Conservation (phyloP, 139 green algal genomes). For the Chlorella vulgaris region DNA sequence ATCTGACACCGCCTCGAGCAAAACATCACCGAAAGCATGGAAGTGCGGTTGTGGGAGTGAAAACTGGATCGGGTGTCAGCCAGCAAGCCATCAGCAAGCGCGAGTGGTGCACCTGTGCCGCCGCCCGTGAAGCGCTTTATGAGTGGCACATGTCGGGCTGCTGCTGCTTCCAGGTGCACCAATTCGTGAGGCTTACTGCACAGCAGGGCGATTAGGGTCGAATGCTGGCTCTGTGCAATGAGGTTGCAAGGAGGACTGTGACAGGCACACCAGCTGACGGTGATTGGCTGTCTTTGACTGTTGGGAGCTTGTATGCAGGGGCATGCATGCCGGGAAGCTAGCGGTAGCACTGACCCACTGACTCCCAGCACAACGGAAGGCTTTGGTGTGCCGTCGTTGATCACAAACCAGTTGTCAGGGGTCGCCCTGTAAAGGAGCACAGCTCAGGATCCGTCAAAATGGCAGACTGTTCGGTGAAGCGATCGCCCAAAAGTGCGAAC, state of each 20-base stretch:
- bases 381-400: conserved; percentile 82
- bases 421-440: neutral
- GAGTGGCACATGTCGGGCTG: conserved; percentile 57
- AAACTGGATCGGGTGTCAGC: neutral
- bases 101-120: conserved; percentile 68
- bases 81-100: neutral
- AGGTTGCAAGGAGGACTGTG: neutral
- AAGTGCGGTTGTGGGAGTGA: too few relatives aligned
- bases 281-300: neutral
- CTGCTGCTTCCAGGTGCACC: conserved; percentile 65
- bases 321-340: neutral
- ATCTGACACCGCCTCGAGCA: neutral
- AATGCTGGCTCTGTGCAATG: neutral
- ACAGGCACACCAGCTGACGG: neutral
- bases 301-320: neutral
- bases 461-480: neutral
- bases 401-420: conserved; percentile 80
- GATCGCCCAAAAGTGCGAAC: neutral
- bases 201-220: too few relatives aligned
- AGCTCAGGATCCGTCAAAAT: neutral
- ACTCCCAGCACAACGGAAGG: conserved; percentile 90
- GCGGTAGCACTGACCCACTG: conserved; percentile 70
- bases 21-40: neutral
- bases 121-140: conserved; percentile 94
- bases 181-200: conserved; percentile 80